Evolutionary conservation across 257 asterid genomes (phyloP).

Genomic region (Rauvolfia tetraphylla): DNA sequence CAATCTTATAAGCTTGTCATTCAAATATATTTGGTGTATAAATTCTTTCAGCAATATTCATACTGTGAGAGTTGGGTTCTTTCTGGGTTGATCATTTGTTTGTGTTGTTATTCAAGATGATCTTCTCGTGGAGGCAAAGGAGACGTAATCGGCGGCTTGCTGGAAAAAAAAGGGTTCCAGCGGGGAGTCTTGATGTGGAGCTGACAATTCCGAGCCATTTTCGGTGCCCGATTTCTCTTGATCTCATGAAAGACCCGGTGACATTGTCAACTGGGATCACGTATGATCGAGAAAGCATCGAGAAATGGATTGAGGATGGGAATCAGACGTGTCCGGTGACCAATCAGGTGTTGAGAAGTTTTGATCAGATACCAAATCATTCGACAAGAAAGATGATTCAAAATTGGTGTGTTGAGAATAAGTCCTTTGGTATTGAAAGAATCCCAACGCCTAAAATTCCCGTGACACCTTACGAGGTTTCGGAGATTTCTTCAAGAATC

Average conservation of each 20-base stretch:
- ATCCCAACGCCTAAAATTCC: constrained; percentile 88
- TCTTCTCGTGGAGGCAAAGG: constrained; percentile 20
- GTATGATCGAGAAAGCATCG: constrained; percentile 53
- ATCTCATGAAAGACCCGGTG: constrained; percentile 58
- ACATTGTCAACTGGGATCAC: constrained; percentile 56
- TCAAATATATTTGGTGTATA: neutral
- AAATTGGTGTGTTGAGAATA: constrained; percentile 82
- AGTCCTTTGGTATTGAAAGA: constrained; percentile 64
- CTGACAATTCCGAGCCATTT: constrained; percentile 16
- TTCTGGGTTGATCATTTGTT: neutral
- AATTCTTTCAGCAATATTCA: neutral
- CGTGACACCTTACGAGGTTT: constrained; percentile 36
- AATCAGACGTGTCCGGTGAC: constrained; percentile 49
- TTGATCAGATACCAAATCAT: constrained; percentile 66
- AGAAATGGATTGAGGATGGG: constrained; percentile 48
- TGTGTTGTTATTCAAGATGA: constrained; percentile 8
- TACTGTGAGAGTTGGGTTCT: too few species aligned
- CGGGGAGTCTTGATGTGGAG: constrained; percentile 7
- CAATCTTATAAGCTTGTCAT: too few species aligned
- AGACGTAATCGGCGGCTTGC: constrained; percentile 4
- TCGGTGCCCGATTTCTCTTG: constrained; percentile 22
- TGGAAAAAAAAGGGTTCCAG: constrained; percentile 10
- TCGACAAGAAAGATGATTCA: constrained; percentile 73
- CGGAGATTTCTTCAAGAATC: constrained; percentile 36
- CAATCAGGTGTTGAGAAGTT: constrained; percentile 34